These are phyloP conservation scores for Coemansia sp. DNA, from an alignment of 192 early-diverging fungal species.

Conservation along the genomic window DNA sequence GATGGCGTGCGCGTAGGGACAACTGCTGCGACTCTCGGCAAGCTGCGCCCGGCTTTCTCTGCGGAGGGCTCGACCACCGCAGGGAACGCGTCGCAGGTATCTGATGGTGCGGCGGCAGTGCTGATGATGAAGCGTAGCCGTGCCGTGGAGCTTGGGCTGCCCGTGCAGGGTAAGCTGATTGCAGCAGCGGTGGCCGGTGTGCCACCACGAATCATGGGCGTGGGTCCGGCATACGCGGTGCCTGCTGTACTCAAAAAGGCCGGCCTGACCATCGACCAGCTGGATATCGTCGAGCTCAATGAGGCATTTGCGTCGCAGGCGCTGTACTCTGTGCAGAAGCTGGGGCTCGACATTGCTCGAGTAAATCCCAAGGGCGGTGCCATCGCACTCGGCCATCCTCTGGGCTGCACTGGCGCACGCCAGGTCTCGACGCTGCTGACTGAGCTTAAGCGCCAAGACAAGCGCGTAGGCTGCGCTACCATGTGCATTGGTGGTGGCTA, in stretches of 20 bases:
- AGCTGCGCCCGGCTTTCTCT: conserved; percentile 87
- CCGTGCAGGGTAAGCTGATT: conserved; percentile 84
- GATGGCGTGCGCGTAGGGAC: conserved; percentile 86
- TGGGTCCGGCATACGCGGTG: conserved; percentile 94
- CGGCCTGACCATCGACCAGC: conserved; percentile 71
- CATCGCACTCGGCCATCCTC: conserved; percentile 95
- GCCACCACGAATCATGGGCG: conserved; percentile 93
- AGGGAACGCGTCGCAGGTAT: conserved; percentile 96
- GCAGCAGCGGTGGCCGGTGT: conserved; percentile 87
- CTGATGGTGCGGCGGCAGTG: conserved; percentile 95
- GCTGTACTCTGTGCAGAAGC: conserved; percentile 86
- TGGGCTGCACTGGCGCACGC: conserved; percentile 91
- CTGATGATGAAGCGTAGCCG: conserved; percentile 92
- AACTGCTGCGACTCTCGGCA: conserved; percentile 75
- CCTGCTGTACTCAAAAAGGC: conserved; percentile 81
- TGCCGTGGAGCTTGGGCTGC: conserved; percentile 82
- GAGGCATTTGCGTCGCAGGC: conserved; percentile 99
- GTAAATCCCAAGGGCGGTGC: conserved; percentile 99
- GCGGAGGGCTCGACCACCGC: conserved; percentile 85
- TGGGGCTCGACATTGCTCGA: conserved; percentile 82
- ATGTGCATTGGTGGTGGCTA: conserved; percentile 94
- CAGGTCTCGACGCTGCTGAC: conserved; percentile 94
- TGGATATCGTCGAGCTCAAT: conserved; percentile 92
- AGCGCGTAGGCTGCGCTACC: conserved; percentile 81
- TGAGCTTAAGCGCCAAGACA: conserved; percentile 84